phyloP scores from a whole-genome alignment of 2,329 filamentous ascomycete species.

The Diaporthe destruens region DNA sequence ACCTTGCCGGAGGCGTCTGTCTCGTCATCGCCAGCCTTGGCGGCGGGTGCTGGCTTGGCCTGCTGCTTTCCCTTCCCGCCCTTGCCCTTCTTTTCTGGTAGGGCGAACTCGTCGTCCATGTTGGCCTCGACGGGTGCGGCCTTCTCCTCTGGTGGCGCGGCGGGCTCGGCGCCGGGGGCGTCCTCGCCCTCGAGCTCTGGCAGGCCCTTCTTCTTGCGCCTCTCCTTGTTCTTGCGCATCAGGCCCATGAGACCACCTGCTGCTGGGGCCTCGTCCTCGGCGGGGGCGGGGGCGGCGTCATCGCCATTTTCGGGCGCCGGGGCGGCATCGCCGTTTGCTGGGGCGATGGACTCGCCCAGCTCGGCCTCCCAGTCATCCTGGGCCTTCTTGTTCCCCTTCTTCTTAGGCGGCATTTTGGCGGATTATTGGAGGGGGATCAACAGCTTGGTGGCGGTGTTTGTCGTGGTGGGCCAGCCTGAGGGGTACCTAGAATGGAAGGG shows the following conservation, averaged over 20 bases:
- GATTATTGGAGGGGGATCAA: not conserved
- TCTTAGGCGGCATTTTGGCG: conserved; percentile 86
- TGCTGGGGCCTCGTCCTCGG: conserved; percentile 65
- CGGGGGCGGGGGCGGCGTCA: conserved; percentile 61
- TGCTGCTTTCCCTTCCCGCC: conserved; percentile 66
- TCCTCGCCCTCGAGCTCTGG: conserved; percentile 78
- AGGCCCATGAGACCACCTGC: conserved; percentile 81
- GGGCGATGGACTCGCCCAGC: conserved; percentile 81
- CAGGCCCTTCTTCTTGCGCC: conserved; percentile 89
- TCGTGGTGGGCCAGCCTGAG: conserved; percentile 19
- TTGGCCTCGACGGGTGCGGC: conserved; percentile 86
- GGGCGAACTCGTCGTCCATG: conserved; percentile 87
- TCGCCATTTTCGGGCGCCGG: conserved; percentile 60
- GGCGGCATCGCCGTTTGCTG: conserved; percentile 63
- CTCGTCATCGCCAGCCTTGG: conserved; percentile 61
- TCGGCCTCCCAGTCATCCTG: conserved; percentile 97
- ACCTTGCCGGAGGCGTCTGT: conserved; percentile 73
- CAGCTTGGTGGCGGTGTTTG: not conserved
- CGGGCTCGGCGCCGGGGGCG: conserved; percentile 56
- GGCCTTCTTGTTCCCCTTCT: conserved; percentile 87
- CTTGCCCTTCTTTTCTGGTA: conserved; percentile 82
- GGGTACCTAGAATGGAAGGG: not conserved
- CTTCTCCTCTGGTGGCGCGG: conserved; percentile 62
- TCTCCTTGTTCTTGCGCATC: conserved; percentile 84
- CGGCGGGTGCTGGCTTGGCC: conserved; percentile 58